Evolutionary conservation across 1,284 basidiomycete genomes (phyloP).

Genomic region (Pascua sp.): DNA sequence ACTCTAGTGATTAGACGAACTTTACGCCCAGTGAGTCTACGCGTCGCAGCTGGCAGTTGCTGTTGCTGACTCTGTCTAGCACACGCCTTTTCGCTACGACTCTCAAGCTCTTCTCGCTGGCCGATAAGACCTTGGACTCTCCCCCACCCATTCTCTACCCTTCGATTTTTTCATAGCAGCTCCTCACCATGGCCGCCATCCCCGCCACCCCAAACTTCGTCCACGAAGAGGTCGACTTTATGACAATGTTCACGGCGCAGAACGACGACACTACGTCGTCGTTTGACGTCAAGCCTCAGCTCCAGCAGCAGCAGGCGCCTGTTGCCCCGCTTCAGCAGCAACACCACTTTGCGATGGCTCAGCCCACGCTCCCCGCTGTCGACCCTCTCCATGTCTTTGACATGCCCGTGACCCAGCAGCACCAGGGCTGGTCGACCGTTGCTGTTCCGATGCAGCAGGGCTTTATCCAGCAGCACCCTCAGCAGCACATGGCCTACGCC

Average conservation of each 20-base stretch:
- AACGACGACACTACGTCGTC: conserved; percentile 8
- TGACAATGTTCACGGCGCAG: conserved; percentile 23
- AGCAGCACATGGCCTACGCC: neutral
- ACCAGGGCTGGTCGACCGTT: no score
- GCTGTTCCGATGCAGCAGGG: neutral
- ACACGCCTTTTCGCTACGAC: conserved; percentile 2
- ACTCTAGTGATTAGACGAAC: conserved; percentile 2
- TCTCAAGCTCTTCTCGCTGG: neutral
- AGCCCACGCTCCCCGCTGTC: conserved; percentile 4
- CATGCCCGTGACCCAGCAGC: neutral
- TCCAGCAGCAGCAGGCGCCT: neutral
- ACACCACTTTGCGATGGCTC: neutral
- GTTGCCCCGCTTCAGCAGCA: neutral
- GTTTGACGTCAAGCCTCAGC: neutral
- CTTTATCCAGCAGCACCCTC: conserved; percentile 2
- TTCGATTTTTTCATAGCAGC: neutral
- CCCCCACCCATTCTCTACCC: neutral
- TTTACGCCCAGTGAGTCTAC: neutral
- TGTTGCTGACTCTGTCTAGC: neutral
- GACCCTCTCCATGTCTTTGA: conserved; percentile 13
- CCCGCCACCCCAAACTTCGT: conserved; percentile 3
- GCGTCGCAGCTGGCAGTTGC: neutral
- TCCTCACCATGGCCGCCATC: conserved; percentile 9
- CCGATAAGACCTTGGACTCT: neutral
- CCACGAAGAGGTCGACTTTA: conserved; percentile 21